Evolutionary conservation across 768 basidiomycete genomes (phyloP), one percentile per base, ranked within the genome.

Genomic region (Leccinellum albellum): DNA sequence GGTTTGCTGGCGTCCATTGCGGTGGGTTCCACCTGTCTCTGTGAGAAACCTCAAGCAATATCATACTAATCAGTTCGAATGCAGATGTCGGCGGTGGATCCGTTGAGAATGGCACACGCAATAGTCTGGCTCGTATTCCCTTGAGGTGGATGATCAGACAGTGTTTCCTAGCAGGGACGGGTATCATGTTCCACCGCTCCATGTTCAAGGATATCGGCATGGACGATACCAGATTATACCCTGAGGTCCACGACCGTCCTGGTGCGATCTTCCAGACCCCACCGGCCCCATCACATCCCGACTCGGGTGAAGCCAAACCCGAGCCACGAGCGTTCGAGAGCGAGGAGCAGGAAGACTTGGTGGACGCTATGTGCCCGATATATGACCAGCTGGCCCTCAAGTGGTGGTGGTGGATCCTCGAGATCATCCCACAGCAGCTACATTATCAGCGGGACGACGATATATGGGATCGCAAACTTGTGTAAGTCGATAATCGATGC

Each of bases 101-200:
- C 2, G 84, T 85, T 13, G 59, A 62, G 31, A 86, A 91, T 57
- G 79, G 76, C 51, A 75, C 77, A 0, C 78, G 75, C 14, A 80
- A 86, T 61, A 82, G 78, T 47, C 77, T 91, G 3, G 84, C 88
- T 1, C 83, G 87, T 37, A 87, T 91, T 44, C 75, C 89, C 1
- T 77, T 92, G 31, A 82, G 88, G 51, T 92, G 88, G 87, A 88
- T 89, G 86, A 74, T 89, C 56, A 81, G 87, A 37, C 79, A 89
- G 64, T 82, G 79, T 59, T 84, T 88, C 76, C 74, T 74, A 50
- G 66, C 78, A 7, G 64, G 82, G 3, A 76, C 76, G 1, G 86
- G 86, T 0, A 84, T 88, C 59, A 73, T 85, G 63, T 88, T 88
- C 73, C 70, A 79, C 20, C 61, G 74, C 2, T 74, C 76, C 23